Evolutionary conservation across 805 yeast genomes (phyloP).

Genomic region (Candida nonsorbophila): DNA sequence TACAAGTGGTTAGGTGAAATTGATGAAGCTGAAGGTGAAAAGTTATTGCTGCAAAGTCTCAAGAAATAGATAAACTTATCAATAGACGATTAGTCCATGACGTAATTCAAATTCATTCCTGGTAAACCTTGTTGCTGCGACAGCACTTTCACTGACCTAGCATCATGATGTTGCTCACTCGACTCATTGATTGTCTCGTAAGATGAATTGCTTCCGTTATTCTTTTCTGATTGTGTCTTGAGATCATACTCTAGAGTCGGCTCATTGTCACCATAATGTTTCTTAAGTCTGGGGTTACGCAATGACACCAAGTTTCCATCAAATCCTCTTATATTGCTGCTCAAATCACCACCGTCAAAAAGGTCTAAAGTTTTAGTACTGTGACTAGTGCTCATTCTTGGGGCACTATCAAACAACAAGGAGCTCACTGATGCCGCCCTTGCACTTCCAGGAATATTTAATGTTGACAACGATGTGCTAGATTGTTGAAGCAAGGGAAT

Average conservation of each 20-base stretch:
- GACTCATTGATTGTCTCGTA: too few species aligned
- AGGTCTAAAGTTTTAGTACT: constrained; percentile 16
- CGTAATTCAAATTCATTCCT: too few species aligned
- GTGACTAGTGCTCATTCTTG: constrained; percentile 14
- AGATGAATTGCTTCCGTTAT: too few species aligned
- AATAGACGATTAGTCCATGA: too few species aligned
- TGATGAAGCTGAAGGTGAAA: constrained; percentile 4
- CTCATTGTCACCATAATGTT: constrained; percentile 14
- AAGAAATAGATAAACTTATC: neutral
- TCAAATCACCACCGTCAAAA: constrained; percentile 20
- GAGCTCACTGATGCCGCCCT: constrained; percentile 21
- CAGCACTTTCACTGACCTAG: too few species aligned
- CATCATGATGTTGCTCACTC: too few species aligned
- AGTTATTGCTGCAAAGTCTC: constrained; percentile 1
- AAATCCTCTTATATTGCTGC: too few species aligned
- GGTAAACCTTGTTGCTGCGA: too few species aligned
- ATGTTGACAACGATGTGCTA: constrained; percentile 13
- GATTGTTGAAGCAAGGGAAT: constrained; percentile 26
- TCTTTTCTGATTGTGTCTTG: too few species aligned
- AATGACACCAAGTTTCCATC: neutral
- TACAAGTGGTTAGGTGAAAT: constrained; percentile 35
- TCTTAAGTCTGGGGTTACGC: constrained; percentile 19
- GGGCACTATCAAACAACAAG: constrained; percentile 14
- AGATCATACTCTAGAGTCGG: too few species aligned
- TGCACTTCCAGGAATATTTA: constrained; percentile 3